These are phyloP conservation scores for Pythium guiyangense DNA, from an alignment of 352 stramenopile genomes.

Conservation along the genomic window DNA sequence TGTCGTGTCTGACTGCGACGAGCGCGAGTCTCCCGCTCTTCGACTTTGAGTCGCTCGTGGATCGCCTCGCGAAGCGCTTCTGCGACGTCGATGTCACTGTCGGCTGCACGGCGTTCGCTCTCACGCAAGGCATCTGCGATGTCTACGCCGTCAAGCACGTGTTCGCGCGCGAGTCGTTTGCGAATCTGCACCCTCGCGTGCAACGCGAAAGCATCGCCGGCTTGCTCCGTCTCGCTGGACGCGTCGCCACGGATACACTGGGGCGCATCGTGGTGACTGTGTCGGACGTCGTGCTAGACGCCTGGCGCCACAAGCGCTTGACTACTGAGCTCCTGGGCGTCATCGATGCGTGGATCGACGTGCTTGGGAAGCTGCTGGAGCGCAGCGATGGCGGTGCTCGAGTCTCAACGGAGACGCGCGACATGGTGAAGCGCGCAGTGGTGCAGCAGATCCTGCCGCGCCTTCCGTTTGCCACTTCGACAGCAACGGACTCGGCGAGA, in stretches of 20 bases:
- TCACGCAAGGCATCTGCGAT: no score
- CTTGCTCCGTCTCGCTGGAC: not conserved
- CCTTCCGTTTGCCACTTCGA: not conserved
- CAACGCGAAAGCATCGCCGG: conserved; percentile 6
- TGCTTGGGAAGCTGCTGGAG: conserved; percentile 1
- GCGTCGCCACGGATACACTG: conserved; percentile 3
- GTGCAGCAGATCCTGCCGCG: conserved; percentile 7
- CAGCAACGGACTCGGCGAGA: not conserved
- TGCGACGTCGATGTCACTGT: no score
- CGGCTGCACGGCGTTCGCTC: no score
- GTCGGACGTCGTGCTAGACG: not conserved
- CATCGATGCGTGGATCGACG: conserved; percentile 10
- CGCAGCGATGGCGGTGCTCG: not conserved
- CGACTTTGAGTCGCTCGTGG: no score
- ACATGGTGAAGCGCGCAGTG: conserved; percentile 4
- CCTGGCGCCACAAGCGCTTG: not conserved
- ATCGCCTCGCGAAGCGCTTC: no score
- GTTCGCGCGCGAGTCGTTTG: no score
- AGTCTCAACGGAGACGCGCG: conserved; percentile 6
- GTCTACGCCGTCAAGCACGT: no score
- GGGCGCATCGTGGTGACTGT: not conserved
- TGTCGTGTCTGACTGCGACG: no score
- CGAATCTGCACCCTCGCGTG: conserved; percentile 4
- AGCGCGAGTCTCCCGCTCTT: no score
- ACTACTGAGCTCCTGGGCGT: not conserved